Percentiles rank a stretch among this genome's conserved stretches.
phyloP scores from a whole-genome alignment of 1,284 basidiomycete genomes.

The Puccinia coronata region DNA sequence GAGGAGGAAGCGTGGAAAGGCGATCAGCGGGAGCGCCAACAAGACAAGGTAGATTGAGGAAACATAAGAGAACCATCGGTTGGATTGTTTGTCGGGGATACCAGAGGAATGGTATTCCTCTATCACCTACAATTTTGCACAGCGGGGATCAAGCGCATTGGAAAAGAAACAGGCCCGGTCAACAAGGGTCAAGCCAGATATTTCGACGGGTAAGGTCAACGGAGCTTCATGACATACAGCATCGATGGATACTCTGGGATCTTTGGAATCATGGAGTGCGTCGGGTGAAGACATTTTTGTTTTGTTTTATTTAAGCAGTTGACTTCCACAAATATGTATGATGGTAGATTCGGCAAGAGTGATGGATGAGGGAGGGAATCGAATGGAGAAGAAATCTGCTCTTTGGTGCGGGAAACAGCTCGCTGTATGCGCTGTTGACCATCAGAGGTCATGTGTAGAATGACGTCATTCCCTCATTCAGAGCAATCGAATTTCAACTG shows the following conservation, averaged over 20 bases:
- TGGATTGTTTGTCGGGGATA: conserved; percentile 31
- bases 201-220: too few relatives aligned
- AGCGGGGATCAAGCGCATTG: not conserved
- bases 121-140: conserved; percentile 13
- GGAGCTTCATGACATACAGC: conserved; percentile 1
- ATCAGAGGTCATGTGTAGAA: too few relatives aligned
- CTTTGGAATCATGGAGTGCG: conserved; percentile 1
- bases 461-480: too few relatives aligned
- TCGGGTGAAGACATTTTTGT: conserved; percentile 4
- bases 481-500: too few relatives aligned
- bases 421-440: too few relatives aligned
- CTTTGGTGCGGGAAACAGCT: too few relatives aligned
- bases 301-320: not conserved
- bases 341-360: too few relatives aligned
- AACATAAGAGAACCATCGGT: conserved; percentile 8
- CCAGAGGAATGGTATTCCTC: conserved; percentile 32
- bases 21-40: conserved; percentile 19
- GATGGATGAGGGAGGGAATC: too few relatives aligned
- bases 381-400: too few relatives aligned
- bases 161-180: not conserved
- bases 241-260: conserved; percentile 18
- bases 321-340: too few relatives aligned
- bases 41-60: conserved; percentile 17
- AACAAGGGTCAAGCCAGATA: not conserved
- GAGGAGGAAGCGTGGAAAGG: conserved; percentile 21